Evolutionary conservation across 2,329 filamentous ascomycete species (phyloP).

Genomic region (Byssoonygena ceratinophila): DNA sequence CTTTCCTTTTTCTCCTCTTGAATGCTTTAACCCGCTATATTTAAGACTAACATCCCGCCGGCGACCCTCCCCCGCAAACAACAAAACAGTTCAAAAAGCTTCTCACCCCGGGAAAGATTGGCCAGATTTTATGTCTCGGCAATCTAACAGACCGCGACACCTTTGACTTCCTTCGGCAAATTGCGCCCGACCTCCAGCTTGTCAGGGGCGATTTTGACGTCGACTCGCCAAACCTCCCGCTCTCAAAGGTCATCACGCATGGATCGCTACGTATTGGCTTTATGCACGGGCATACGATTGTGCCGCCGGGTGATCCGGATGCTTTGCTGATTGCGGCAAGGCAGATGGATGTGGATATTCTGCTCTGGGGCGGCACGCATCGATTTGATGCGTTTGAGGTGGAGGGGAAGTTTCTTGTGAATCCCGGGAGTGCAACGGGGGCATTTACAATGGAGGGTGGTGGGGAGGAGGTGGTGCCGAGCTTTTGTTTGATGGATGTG

Average conservation of each 20-base stretch:
- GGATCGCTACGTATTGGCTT: constrained; percentile 58
- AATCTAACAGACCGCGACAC: constrained; percentile 71
- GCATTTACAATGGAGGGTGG: constrained; percentile 49
- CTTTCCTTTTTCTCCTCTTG: not conserved
- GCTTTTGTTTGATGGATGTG: constrained; percentile 97
- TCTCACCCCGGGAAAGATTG: constrained; percentile 71
- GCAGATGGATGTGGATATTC: constrained; percentile 60
- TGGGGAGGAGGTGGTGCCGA: constrained; percentile 72
- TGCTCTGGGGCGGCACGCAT: constrained; percentile 56
- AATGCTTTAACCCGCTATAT: not conserved
- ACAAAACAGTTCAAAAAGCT: constrained; percentile 65
- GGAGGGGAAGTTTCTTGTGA: constrained; percentile 62
- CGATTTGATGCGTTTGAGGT: constrained; percentile 62
- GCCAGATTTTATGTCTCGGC: constrained; percentile 67
- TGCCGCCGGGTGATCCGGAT: constrained; percentile 56
- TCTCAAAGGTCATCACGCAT: constrained; percentile 61
- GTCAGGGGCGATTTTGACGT: constrained; percentile 62
- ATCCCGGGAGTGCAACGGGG: constrained; percentile 57
- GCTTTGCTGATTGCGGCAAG: constrained; percentile 56
- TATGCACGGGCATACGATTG: constrained; percentile 61
- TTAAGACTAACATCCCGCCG: not conserved
- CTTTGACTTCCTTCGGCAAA: constrained; percentile 67
- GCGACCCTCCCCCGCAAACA: not conserved
- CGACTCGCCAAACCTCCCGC: constrained; percentile 53
- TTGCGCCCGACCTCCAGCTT: constrained; percentile 61